Conservation (phyloP, 2,329 filamentous ascomycete genomes). For the Tolypocladium paradoxum region DNA sequence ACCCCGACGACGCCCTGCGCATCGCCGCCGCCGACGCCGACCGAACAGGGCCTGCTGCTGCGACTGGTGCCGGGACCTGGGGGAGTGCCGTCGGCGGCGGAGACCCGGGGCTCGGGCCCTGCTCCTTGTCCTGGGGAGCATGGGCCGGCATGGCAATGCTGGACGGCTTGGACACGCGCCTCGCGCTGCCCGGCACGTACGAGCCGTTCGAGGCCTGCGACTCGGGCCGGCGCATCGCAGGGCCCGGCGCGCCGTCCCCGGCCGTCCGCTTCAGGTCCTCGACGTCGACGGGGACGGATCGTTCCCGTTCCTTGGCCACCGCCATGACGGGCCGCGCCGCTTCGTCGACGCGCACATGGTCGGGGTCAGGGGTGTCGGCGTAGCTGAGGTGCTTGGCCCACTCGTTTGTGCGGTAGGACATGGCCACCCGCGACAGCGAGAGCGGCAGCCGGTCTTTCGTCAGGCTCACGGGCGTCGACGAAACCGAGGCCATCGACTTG, state of each 20-base stretch:
- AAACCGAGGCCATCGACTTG: slow-evolving; percentile 30
- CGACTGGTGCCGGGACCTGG: not conserved
- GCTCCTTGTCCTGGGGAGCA: not conserved
- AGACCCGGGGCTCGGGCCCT: slow-evolving; percentile 10
- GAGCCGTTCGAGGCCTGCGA: slow-evolving; percentile 16
- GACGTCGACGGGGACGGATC: slow-evolving; percentile 50
- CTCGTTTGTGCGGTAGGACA: slow-evolving; percentile 84
- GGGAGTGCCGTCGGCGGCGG: slow-evolving; percentile 9
- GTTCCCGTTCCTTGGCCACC: slow-evolving; percentile 39
- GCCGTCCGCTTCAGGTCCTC: slow-evolving; percentile 55
- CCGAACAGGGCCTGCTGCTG: not conserved
- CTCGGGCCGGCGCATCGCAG: slow-evolving; percentile 16
- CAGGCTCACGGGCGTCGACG: slow-evolving; percentile 35
- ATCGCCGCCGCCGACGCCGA: slow-evolving; percentile 2
- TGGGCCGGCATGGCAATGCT: not conserved
- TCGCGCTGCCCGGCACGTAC: slow-evolving; percentile 4
- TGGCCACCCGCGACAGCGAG: slow-evolving; percentile 64
- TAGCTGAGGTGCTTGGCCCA: slow-evolving; percentile 84
- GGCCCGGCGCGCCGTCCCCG: slow-evolving; percentile 32
- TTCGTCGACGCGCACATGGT: slow-evolving; percentile 44
- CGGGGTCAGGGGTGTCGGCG: slow-evolving; percentile 61
- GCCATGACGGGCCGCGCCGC: slow-evolving; percentile 4
- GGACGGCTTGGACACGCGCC: slow-evolving; percentile 1
- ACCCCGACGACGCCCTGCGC: slow-evolving; percentile 16
- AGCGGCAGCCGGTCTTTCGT: slow-evolving; percentile 54